Evolutionary conservation across 2,329 filamentous ascomycete genomes (phyloP), one percentile per base, ranked within the genome.

Genomic region (Ophiostoma tasmaniense): DNA sequence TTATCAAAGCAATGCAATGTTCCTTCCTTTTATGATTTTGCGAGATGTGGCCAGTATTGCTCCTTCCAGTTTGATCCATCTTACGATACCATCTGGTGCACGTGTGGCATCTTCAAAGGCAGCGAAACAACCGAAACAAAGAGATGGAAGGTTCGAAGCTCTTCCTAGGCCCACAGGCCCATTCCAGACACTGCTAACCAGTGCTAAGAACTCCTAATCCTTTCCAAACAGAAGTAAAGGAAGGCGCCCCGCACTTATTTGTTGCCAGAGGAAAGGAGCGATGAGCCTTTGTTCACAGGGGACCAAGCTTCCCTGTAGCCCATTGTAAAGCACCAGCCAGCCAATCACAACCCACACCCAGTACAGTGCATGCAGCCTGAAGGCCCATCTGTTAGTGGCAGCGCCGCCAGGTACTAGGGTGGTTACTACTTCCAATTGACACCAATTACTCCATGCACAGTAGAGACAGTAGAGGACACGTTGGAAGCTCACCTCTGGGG

Each of bases 401-500:
- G 25, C 64, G 20, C 39, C 5, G 67, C 37, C 66, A 65, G 64
- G 64, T 67, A 69, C 52, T 65, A 59, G 50, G 25, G 42, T 45
- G 17, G 42, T 45, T 45, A 8, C 17, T 45, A 6, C 42, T 45
- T n/a, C 45, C n/a, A 52, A 52, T 52, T 52, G 45, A 52, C 45
- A 52, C 20, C 50, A 22, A 8, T 11, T 13, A 55, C 22, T 11
- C 50, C 42, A 17, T 45, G 42, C 42, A 45, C 42, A 45, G 42
- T 45, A 45, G 42, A 45, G 42, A 52, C n/a, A 73, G 71, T 71
- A 73, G 73, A 73, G 72, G 72, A 73, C 71, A 73, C 71, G 71
- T 73, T 73, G 72, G 71, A 73, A 52, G 39, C 64, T 66, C 62
- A 39, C 20, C 64, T 42, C 62, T 25, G 22, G 61, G 61, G 17